A percentile compares a stretch with the other conserved stretches of the same genome.
These are phyloP conservation scores for Boletus vermiculosoides DNA, from an alignment of 768 basidiomycete species.

Conservation along the genomic window DNA sequence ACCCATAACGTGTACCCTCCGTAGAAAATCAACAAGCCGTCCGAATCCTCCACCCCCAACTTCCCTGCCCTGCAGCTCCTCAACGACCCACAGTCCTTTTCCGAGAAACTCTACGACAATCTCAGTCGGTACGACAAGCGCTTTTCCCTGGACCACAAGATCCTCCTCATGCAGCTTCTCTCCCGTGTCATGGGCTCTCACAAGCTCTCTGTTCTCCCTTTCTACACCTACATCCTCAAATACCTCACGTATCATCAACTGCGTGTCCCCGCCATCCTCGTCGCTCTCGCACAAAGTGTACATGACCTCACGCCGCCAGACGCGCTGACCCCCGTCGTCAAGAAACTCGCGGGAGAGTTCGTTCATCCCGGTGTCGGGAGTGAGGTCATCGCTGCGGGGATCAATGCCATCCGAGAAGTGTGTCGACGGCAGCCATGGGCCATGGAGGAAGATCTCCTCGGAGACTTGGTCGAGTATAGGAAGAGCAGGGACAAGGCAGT, in stretches of 20 bases:
- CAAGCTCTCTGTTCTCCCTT: conserved; percentile 88
- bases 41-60: conserved; percentile 48
- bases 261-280: conserved; percentile 89
- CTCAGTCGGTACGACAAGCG: conserved; percentile 87
- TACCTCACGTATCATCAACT: conserved; percentile 93
- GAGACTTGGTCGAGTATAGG: conserved; percentile 90
- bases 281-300: conserved; percentile 89
- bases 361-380: conserved; percentile 95
- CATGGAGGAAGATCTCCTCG: conserved; percentile 92
- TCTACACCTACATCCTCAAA: conserved; percentile 95
- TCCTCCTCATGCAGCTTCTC: conserved; percentile 94
- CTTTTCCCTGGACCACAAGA: conserved; percentile 96
- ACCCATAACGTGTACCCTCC: conserved; percentile 31
- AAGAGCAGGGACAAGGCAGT: conserved; percentile 96
- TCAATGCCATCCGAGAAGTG: conserved; percentile 95
- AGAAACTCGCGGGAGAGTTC: conserved; percentile 93
- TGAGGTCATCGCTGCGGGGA: conserved; percentile 94
- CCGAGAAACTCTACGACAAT: conserved; percentile 87
- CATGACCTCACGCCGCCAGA: conserved; percentile 96
- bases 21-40: conserved; percentile 37
- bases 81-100: conserved; percentile 93
- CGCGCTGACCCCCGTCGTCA: conserved; percentile 81
- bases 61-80: conserved; percentile 92
- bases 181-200: conserved; percentile 91
- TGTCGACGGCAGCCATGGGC: conserved; percentile 93